These are phyloP conservation scores for Dioszegia crocea DNA, from an alignment of 768 basidiomycete species.

Conservation along the genomic window DNA sequence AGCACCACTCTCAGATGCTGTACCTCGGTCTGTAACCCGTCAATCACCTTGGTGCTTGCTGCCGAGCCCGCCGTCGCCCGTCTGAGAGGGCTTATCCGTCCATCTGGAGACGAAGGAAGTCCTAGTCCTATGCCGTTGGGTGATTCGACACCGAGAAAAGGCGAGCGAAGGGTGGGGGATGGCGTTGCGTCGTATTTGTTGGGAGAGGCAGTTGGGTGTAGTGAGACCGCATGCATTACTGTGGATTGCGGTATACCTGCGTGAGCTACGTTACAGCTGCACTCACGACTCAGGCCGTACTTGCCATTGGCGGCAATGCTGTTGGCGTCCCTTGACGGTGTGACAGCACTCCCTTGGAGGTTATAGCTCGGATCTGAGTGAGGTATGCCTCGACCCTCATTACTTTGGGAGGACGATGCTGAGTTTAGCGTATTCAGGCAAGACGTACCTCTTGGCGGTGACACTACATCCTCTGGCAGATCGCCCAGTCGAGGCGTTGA, in stretches of 20 bases:
- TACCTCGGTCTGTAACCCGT: conserved; percentile 39
- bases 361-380: conserved; percentile 35
- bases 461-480: conserved; percentile 2
- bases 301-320: conserved; percentile 8
- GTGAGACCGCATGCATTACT: conserved; percentile 27
- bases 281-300: conserved; percentile 38
- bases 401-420: conserved; percentile 3
- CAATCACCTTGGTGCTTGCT: conserved; percentile 41
- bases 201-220: conserved; percentile 17
- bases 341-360: conserved; percentile 25
- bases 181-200: conserved; percentile 4
- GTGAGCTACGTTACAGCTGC: neutral
- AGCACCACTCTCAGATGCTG: conserved; percentile 27
- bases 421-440: neutral
- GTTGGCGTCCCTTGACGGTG: conserved; percentile 10
- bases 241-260: conserved; percentile 38
- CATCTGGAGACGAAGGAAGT: conserved; percentile 1
- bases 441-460: neutral
- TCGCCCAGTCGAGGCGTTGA: neutral
- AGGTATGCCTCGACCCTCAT: conserved; percentile 16
- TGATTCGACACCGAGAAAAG: conserved; percentile 28
- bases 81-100: conserved; percentile 17
- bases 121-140: conserved; percentile 11
- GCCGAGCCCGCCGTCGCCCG: conserved; percentile 20
- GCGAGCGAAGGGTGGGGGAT: conserved; percentile 23